Percentiles rank a stretch among this genome's conserved stretches.
Conservation (phyloP, 1,139 yeast species). For the Taiozyma sp. region DNA sequence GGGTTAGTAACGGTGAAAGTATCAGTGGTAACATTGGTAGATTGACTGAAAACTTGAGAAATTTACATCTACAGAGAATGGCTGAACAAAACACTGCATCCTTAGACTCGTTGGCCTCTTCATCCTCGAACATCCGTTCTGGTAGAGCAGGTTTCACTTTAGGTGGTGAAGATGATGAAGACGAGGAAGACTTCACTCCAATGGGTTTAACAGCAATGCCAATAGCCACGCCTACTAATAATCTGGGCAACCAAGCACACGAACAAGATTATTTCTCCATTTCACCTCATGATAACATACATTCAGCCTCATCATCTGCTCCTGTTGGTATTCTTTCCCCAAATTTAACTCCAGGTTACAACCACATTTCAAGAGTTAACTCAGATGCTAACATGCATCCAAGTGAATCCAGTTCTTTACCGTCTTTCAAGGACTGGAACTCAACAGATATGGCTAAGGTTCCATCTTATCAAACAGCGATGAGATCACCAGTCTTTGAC, state of each 20-base stretch:
- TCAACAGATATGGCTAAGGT: constrained; percentile 52
- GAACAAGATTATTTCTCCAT: constrained; percentile 18
- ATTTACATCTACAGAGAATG: constrained; percentile 43
- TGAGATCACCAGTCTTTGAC: constrained; percentile 41
- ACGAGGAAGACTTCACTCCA: constrained; percentile 16
- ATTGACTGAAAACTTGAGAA: constrained; percentile 48
- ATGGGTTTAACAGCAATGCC: constrained; percentile 9
- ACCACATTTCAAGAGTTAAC: constrained; percentile 53
- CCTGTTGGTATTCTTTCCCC: constrained; percentile 24
- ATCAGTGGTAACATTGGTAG: constrained; percentile 23
- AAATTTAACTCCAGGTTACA: constrained; percentile 47
- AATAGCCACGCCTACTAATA: constrained; percentile 21
- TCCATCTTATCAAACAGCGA: constrained; percentile 80
- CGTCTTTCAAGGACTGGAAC: constrained; percentile 32
- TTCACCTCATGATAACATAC: constrained; percentile 17
- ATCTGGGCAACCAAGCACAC: constrained; percentile 7
- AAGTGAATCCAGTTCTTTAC: background rate
- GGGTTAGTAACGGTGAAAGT: constrained; percentile 10
- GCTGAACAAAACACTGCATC: constrained; percentile 18
- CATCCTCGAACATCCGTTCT: background rate
- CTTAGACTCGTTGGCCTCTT: constrained; percentile 13
- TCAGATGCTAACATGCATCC: constrained; percentile 28
- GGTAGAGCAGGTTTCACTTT: constrained; percentile 7
- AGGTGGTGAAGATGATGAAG: constrained; percentile 19
- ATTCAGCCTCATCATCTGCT: constrained; percentile 5